phyloP scores from a whole-genome alignment of 768 basidiomycete genomes.

The Hypholoma sublateritium region DNA sequence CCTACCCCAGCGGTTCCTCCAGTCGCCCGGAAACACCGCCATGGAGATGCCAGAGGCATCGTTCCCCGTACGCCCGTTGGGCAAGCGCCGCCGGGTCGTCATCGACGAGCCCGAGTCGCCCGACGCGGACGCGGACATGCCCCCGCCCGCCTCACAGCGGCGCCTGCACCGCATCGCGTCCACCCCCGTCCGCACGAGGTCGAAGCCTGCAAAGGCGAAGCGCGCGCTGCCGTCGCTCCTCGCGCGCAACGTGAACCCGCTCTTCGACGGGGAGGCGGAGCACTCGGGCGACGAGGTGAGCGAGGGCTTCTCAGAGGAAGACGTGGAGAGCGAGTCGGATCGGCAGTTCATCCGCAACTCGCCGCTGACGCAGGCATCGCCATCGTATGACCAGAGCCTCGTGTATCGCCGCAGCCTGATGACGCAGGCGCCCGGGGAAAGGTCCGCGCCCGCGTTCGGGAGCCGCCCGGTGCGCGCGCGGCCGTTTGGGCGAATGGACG shows the following conservation, averaged over 20 bases:
- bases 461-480: conserved; percentile 46
- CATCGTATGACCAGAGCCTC: conserved; percentile 72
- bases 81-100: conserved; percentile 25
- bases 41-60: conserved; percentile 25
- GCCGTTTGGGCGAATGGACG: conserved; percentile 37
- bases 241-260: conserved; percentile 29
- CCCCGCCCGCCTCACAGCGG: conserved; percentile 32
- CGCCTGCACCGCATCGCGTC: conserved; percentile 38
- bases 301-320: conserved; percentile 59
- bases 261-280: conserved; percentile 68
- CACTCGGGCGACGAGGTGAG: conserved; percentile 84
- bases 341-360: conserved; percentile 62
- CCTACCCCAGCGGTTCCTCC: conserved; percentile 16
- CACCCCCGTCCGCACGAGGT: conserved; percentile 22
- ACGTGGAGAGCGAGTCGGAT: conserved; percentile 67
- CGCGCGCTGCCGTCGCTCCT: conserved; percentile 26
- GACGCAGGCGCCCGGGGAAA: conserved; percentile 57
- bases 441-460: conserved; percentile 52
- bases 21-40: conserved; percentile 8
- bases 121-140: conserved; percentile 12
- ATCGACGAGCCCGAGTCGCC: conserved; percentile 36
- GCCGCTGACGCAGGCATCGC: conserved; percentile 64
- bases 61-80: conserved; percentile 24
- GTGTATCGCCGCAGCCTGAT: conserved; percentile 72
- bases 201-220: conserved; percentile 15